These are phyloP conservation scores for Mortierella polycephala DNA, from an alignment of 371 early-diverging fungal genomes.

Conservation along the genomic window DNA sequence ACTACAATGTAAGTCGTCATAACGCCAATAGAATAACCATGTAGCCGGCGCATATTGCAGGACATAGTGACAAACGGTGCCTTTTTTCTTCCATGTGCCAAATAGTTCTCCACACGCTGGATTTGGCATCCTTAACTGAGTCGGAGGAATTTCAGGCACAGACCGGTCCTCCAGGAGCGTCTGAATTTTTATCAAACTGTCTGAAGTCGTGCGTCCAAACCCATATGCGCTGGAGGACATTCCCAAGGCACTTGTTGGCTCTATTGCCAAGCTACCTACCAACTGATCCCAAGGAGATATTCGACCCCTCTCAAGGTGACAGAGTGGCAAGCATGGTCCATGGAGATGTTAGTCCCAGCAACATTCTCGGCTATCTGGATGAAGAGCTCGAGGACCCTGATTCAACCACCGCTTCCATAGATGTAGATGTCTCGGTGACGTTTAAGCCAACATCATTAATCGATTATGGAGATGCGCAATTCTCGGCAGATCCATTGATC, in stretches of 20 bases:
- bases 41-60: no score
- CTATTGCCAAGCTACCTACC: constrained; percentile 25
- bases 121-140: neutral
- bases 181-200: neutral
- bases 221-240: constrained; percentile 37
- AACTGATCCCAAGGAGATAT: constrained; percentile 6
- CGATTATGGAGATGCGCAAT: constrained; percentile 39
- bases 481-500: constrained; percentile 33
- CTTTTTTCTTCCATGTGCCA: neutral
- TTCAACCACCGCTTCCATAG: no score
- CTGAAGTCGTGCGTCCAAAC: constrained; percentile 10
- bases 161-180: neutral
- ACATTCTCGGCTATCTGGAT: constrained; percentile 27
- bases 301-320: constrained; percentile 18
- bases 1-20: constrained; percentile 19
- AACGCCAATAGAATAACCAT: no score
- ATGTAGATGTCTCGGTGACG: no score
- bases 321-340: constrained; percentile 23
- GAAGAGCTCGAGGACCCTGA: neutral
- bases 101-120: constrained; percentile 20
- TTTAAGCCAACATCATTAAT: constrained; percentile 35
- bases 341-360: constrained; percentile 43
- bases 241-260: constrained; percentile 37
- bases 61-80: no score
- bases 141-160: no score